Percentiles rank a stretch among this genome's conserved stretches.
These are phyloP conservation scores for Fusarium lateritium DNA, from an alignment of 2,329 filamentous ascomycete species.

Conservation along the genomic window DNA sequence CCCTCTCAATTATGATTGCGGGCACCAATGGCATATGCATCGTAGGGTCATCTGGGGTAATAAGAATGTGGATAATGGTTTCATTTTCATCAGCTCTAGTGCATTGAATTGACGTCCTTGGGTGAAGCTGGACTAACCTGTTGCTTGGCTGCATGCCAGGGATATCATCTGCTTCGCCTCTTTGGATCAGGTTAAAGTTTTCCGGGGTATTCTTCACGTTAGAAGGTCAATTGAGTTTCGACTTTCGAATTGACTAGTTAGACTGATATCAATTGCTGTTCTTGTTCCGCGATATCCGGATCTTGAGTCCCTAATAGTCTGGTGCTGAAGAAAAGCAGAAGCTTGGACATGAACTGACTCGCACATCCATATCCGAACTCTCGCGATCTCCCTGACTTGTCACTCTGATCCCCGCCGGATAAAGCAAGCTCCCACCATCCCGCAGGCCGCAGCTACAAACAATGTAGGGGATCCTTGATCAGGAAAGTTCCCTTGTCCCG, in stretches of 20 bases:
- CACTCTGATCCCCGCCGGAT: constrained; percentile 38
- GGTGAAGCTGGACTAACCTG: constrained; percentile 17
- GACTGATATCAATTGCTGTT: not conserved
- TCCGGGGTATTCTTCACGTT: constrained; percentile 9
- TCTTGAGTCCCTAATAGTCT: not conserved
- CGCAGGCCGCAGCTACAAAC: constrained; percentile 9
- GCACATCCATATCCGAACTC: constrained; percentile 20
- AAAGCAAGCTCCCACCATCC: constrained; percentile 27
- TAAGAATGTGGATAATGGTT: constrained; percentile 34
- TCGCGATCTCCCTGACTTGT: not conserved
- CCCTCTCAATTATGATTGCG: constrained; percentile 42
- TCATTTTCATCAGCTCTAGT: constrained; percentile 34
- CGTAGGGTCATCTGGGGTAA: constrained; percentile 34
- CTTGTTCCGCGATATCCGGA: constrained; percentile 17
- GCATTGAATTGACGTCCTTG: constrained; percentile 6
- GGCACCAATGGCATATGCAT: constrained; percentile 45
- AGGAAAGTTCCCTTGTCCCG: constrained; percentile 44
- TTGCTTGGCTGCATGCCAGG: constrained; percentile 37
- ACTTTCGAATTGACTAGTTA: not conserved
- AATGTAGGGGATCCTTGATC: constrained; percentile 18
- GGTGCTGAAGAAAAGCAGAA: not conserved
- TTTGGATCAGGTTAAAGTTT: constrained; percentile 14
- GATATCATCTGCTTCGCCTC: constrained; percentile 37
- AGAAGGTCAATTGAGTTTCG: constrained; percentile 5
- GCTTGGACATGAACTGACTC: constrained; percentile 1